Evolutionary conservation across 345 rosid species (phyloP).

Genomic region (Citrus unshiu): DNA sequence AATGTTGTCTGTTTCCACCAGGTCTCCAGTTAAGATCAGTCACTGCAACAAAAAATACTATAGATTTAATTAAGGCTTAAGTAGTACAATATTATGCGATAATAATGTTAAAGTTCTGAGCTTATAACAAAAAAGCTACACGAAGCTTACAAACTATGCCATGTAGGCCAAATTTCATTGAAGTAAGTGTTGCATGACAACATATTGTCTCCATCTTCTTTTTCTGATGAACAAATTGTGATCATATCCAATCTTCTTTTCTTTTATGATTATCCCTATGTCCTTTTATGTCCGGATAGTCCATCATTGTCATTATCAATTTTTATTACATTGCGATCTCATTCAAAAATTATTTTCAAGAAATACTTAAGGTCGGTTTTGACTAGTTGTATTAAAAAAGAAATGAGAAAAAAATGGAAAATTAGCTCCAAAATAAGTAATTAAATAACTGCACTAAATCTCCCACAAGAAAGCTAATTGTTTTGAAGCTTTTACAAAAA

Average conservation of each 20-base stretch:
- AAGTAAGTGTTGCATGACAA: conserved; percentile 6
- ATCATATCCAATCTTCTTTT: too few species aligned
- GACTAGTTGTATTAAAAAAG: neutral
- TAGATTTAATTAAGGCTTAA: neutral
- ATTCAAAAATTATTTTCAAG: neutral
- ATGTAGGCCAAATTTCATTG: neutral
- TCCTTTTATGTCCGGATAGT: neutral
- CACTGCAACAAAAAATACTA: neutral
- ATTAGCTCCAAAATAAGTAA: neutral
- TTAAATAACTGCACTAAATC: too few species aligned
- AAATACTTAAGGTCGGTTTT: neutral
- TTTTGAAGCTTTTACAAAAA: too few species aligned
- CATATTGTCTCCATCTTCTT: conserved; percentile 11
- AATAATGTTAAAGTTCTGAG: conserved; percentile 4
- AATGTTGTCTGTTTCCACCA: neutral
- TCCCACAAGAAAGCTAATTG: too few species aligned
- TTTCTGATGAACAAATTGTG: neutral
- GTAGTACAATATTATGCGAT: neutral
- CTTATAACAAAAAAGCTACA: neutral
- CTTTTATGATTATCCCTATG: neutral
- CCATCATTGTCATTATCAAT: neutral
- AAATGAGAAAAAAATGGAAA: neutral
- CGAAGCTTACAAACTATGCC: neutral
- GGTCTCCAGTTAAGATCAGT: neutral
- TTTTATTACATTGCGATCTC: neutral